Conservation (phyloP, 1,284 basidiomycete genomes). For the Mycocalia duriaeana region DNA sequence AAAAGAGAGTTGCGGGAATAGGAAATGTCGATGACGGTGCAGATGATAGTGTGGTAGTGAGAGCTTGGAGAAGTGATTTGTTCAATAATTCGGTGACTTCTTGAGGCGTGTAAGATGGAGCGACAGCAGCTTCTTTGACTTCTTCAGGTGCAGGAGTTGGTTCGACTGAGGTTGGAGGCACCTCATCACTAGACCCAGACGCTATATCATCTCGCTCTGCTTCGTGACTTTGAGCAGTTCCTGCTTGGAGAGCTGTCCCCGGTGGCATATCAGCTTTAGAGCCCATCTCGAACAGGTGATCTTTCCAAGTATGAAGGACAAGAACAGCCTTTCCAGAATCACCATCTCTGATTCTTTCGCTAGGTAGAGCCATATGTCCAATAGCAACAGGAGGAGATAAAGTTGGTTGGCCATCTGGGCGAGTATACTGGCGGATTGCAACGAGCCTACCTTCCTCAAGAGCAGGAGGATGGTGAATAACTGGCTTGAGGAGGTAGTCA, state of each 20-base stretch:
- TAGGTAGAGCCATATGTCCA: slow-evolving; percentile 60
- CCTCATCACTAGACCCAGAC: slow-evolving; percentile 11
- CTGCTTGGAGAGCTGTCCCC: slow-evolving; percentile 16
- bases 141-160: slow-evolving; percentile 16
- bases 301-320: slow-evolving; percentile 67
- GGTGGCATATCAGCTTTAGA: slow-evolving; percentile 51
- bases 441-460: slow-evolving; percentile 50
- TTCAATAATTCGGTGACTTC: slow-evolving; percentile 67
- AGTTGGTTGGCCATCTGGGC: slow-evolving; percentile 29
- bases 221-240: slow-evolving; percentile 11
- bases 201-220: slow-evolving; percentile 12
- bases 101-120: slow-evolving; percentile 37
- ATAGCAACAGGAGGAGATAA: slow-evolving; percentile 60
- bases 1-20: slow-evolving; percentile 71
- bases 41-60: slow-evolving; percentile 42
- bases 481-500: slow-evolving; percentile 41
- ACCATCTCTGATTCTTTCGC: slow-evolving; percentile 35
- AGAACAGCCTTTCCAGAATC: slow-evolving; percentile 73
- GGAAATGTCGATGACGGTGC: slow-evolving; percentile 60
- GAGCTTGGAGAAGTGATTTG: slow-evolving; percentile 67
- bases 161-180: slow-evolving; percentile 7
- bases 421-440: slow-evolving; percentile 48
- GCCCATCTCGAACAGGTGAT: slow-evolving; percentile 68
- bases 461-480: slow-evolving; percentile 45
- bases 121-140: slow-evolving; percentile 10